A percentile compares a stretch with the other conserved stretches of the same genome.
Conservation (phyloP, 352 stramenopile genomes). For the Globisporangium emineosum region DNA sequence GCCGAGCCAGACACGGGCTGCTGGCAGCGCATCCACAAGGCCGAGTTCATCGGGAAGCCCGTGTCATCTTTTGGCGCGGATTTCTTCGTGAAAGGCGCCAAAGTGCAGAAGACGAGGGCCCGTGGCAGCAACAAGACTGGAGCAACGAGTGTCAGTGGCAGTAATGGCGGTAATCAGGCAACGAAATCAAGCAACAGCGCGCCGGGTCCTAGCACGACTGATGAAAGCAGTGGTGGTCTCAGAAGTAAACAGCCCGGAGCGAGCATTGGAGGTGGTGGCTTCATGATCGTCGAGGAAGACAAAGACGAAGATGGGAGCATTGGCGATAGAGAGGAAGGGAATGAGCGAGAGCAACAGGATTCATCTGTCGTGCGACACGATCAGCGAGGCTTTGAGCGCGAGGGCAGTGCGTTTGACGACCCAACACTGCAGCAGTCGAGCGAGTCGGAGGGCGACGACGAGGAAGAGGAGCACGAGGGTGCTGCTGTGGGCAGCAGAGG, state of each 20-base stretch:
- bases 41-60: conserved; percentile 61
- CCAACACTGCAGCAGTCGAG: background rate
- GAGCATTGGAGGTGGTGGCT: background rate
- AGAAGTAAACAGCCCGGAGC: background rate
- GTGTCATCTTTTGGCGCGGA: conserved; percentile 62
- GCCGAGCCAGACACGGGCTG: conserved; percentile 52
- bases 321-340: conserved; percentile 4
- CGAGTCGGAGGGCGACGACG: background rate
- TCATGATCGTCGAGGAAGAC: conserved; percentile 15
- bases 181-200: background rate
- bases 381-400: background rate
- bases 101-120: conserved; percentile 33
- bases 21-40: conserved; percentile 63
- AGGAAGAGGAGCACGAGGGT: background rate
- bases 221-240: background rate
- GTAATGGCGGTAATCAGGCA: background rate
- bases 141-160: background rate
- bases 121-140: background rate
- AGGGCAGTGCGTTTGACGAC: background rate
- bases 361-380: background rate
- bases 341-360: conserved; percentile 8
- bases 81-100: conserved; percentile 63
- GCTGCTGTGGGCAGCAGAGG: background rate
- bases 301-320: background rate
- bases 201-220: background rate